A percentile compares a stretch with the other conserved stretches of the same genome.
These are phyloP conservation scores for Jaminaea rosea DNA, from an alignment of 1,284 basidiomycete genomes.

Conservation along the genomic window DNA sequence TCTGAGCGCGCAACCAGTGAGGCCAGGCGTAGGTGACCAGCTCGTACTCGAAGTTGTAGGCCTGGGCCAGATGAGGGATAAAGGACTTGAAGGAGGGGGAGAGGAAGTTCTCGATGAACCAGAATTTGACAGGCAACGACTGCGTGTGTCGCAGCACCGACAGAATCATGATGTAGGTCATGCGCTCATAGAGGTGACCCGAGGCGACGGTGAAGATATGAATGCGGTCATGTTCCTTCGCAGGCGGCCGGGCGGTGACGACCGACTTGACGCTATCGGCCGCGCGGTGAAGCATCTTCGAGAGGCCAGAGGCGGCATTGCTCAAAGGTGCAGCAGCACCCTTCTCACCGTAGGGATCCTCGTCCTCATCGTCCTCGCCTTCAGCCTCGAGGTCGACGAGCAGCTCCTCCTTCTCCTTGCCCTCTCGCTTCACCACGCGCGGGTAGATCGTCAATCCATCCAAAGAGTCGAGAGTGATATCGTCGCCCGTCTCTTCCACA, in stretches of 20 bases:
- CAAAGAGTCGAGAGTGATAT: conserved; percentile 61
- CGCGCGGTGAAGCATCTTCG: not conserved
- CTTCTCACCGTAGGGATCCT: conserved; percentile 15
- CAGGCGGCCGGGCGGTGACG: not conserved
- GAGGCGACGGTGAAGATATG: conserved; percentile 99
- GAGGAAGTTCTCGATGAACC: conserved; percentile 99
- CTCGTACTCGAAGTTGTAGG: conserved; percentile 90
- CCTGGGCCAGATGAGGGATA: conserved; percentile 78
- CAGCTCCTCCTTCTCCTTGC: conserved; percentile 74
- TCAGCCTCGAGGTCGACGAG: conserved; percentile 51
- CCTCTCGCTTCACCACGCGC: conserved; percentile 60
- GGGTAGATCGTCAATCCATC: conserved; percentile 83
- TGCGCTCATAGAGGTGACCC: conserved; percentile 90
- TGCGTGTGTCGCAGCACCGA: conserved; percentile 89
- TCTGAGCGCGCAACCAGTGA: conserved; percentile 88
- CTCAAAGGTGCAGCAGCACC: conserved; percentile 4
- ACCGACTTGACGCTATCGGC: not conserved
- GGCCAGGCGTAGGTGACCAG: conserved; percentile 99
- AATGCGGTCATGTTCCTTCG: conserved; percentile 61
- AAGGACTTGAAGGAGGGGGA: conserved; percentile 96
- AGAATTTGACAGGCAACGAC: conserved; percentile 90
- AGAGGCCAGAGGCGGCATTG: not conserved
- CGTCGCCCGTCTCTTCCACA: conserved; percentile 51
- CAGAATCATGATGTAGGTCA: conserved; percentile 95
- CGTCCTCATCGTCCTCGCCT: conserved; percentile 11